phyloP scores from a whole-genome alignment of 2,329 filamentous ascomycete species.

The Talaromyces sp. region DNA sequence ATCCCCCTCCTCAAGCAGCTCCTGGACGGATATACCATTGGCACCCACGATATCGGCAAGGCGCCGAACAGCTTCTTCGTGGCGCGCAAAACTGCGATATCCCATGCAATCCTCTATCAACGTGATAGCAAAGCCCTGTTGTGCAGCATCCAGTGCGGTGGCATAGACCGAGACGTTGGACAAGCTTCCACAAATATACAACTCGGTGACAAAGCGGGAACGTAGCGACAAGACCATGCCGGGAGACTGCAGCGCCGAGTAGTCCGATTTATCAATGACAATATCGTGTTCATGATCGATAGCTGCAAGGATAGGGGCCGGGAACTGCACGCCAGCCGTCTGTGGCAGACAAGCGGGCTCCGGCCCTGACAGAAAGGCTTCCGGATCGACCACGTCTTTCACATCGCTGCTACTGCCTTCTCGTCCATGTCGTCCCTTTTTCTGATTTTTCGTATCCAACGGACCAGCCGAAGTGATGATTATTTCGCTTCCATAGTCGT shows the following conservation, averaged over 20 bases:
- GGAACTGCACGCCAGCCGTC: slow-evolving; percentile 49
- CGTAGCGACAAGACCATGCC: slow-evolving; percentile 72
- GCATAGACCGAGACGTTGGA: slow-evolving; percentile 88
- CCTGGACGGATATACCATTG: slow-evolving; percentile 57
- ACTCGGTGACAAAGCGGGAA: slow-evolving; percentile 81
- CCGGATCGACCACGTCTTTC: slow-evolving; percentile 29
- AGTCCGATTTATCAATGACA: slow-evolving; percentile 68
- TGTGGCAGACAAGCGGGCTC: slow-evolving; percentile 40
- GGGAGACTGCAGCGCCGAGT: slow-evolving; percentile 80
- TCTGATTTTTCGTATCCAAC: slow-evolving; percentile 20
- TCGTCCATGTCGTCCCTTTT: slow-evolving; percentile 9
- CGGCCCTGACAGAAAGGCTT: slow-evolving; percentile 41
- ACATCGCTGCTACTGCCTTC: background rate
- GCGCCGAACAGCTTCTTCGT: slow-evolving; percentile 65
- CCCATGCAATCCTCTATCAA: slow-evolving; percentile 86
- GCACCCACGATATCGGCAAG: slow-evolving; percentile 74
- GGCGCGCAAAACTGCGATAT: slow-evolving; percentile 66
- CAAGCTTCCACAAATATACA: slow-evolving; percentile 83
- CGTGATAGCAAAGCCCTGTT: slow-evolving; percentile 82
- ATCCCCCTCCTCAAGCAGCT: slow-evolving; percentile 54
- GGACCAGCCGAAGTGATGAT: slow-evolving; percentile 40
- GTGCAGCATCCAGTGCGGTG: slow-evolving; percentile 83
- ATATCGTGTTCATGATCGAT: slow-evolving; percentile 53
- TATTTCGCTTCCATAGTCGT: slow-evolving; percentile 48
- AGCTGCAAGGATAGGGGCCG: slow-evolving; percentile 47